Evolutionary conservation across 2,329 filamentous ascomycete genomes (phyloP).

Genomic region (Exophiala phaeomuriformis): DNA sequence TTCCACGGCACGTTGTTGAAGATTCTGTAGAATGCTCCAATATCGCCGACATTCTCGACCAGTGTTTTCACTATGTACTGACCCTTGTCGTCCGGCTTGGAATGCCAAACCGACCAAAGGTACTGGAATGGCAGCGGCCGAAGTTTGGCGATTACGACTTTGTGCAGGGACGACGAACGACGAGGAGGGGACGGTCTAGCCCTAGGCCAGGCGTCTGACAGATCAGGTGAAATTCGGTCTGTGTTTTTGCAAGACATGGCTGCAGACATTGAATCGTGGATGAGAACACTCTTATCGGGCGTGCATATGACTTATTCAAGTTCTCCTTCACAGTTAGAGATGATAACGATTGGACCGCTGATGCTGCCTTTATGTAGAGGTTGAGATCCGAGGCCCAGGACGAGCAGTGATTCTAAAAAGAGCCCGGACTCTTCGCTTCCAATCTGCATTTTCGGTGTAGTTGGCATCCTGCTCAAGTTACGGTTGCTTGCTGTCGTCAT

Average conservation of each 20-base stretch:
- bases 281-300: too few species aligned
- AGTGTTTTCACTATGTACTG: constrained; percentile 34
- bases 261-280: not conserved
- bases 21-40: constrained; percentile 63
- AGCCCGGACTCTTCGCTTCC: not conserved
- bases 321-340: too few species aligned
- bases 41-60: constrained; percentile 37
- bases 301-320: too few species aligned
- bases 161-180: constrained; percentile 34
- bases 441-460: not conserved
- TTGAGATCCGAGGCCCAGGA: too few species aligned
- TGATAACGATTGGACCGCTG: too few species aligned
- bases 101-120: constrained; percentile 44
- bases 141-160: constrained; percentile 40
- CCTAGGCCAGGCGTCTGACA: not conserved
- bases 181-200: constrained; percentile 10
- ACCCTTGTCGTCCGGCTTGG: constrained; percentile 30
- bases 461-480: not conserved
- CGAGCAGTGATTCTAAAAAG: too few species aligned
- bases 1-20: constrained; percentile 73
- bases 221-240: not conserved
- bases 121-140: constrained; percentile 43
- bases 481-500: not conserved
- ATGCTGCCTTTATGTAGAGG: too few species aligned
- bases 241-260: not conserved